phyloP scores from a whole-genome alignment of 2,329 filamentous ascomycete genomes.

The Claviceps pazoutovae region DNA sequence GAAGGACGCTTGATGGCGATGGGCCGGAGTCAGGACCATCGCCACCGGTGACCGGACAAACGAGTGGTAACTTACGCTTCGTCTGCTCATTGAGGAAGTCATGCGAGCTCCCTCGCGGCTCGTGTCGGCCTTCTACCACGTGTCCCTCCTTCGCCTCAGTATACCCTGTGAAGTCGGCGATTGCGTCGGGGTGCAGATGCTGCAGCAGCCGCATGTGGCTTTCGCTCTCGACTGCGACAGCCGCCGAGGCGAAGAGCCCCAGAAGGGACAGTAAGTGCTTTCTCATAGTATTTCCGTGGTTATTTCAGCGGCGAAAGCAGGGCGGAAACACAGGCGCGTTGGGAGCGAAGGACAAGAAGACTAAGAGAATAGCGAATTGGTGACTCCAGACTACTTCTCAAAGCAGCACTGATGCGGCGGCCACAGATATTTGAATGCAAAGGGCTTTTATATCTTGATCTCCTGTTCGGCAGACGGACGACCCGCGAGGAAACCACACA shows the following conservation, averaged over 20 bases:
- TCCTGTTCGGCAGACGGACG: background rate
- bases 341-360: background rate
- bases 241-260: background rate
- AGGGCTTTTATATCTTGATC: background rate
- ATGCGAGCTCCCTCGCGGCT: background rate
- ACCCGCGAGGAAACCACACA: background rate
- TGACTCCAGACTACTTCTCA: background rate
- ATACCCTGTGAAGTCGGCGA: background rate
- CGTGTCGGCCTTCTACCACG: background rate
- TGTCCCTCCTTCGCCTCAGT: background rate
- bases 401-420: background rate
- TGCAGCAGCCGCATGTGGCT: background rate
- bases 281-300: background rate
- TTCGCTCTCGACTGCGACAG: background rate
- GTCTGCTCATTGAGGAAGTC: slow-evolving; percentile 9
- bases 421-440: background rate
- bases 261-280: background rate
- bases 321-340: background rate
- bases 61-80: slow-evolving; percentile 7
- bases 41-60: too few species aligned
- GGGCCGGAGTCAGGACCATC: too few species aligned
- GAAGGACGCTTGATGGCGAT: too few species aligned
- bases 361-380: background rate
- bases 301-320: background rate
- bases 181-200: background rate